Percentiles rank a stretch among this genome's conserved stretches.
Conservation (phyloP, 352 stramenopile genomes). For the Globisporangium viniferum region DNA sequence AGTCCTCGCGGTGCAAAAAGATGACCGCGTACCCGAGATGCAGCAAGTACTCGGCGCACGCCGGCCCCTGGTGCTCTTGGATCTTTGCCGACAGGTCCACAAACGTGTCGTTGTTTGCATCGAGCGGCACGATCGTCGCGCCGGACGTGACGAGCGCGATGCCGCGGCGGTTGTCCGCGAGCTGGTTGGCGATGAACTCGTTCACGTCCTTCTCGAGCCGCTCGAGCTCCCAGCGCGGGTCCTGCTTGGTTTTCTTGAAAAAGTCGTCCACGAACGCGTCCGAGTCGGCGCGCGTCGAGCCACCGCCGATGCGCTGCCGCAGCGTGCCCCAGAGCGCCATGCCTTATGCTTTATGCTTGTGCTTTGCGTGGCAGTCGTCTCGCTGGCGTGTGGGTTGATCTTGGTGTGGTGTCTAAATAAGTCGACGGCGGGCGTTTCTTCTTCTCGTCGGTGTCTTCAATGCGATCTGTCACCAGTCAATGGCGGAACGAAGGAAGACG, state of each 20-base stretch:
- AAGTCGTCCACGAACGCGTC: slow-evolving; percentile 77
- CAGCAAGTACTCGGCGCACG: slow-evolving; percentile 78
- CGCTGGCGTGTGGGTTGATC: not conserved
- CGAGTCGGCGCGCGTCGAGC: slow-evolving; percentile 53
- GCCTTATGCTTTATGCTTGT: not conserved
- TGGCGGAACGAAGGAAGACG: not conserved
- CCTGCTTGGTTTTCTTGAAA: slow-evolving; percentile 70
- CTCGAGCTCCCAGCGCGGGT: slow-evolving; percentile 53
- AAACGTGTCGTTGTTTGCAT: slow-evolving; percentile 61
- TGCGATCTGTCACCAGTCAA: not conserved
- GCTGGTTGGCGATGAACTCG: slow-evolving; percentile 57
- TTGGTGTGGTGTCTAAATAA: not conserved
- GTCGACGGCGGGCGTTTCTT: not conserved
- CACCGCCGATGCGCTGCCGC: slow-evolving; percentile 68
- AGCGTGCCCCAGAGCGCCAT: slow-evolving; percentile 85
- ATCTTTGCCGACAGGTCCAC: slow-evolving; percentile 68
- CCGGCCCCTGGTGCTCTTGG: slow-evolving; percentile 73
- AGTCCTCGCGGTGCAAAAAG: slow-evolving; percentile 76
- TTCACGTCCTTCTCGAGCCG: slow-evolving; percentile 35
- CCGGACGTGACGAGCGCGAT: slow-evolving; percentile 82
- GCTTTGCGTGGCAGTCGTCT: not conserved
- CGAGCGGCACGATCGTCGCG: slow-evolving; percentile 75
- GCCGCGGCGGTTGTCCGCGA: slow-evolving; percentile 46
- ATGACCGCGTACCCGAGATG: slow-evolving; percentile 80
- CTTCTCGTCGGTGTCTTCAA: not conserved